These are phyloP conservation scores for Colletotrichum sp. DNA, from an alignment of 2,329 filamentous ascomycete genomes.

Conservation along the genomic window DNA sequence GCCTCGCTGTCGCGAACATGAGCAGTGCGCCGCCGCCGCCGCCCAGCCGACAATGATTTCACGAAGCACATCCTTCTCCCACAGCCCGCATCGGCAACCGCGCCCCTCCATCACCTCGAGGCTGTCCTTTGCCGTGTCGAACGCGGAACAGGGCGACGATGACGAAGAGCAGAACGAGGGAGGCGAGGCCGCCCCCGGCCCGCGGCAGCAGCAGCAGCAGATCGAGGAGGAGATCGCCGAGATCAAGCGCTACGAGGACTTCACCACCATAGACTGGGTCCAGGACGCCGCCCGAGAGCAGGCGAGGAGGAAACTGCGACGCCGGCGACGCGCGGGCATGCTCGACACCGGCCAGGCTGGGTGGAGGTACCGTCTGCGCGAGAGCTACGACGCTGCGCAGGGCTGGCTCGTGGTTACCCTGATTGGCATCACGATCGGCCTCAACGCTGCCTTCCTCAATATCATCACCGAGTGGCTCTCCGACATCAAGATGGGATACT, in stretches of 20 bases:
- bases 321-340: conserved; percentile 73
- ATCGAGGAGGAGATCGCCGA: conserved; percentile 95
- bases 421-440: conserved; percentile 87
- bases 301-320: conserved; percentile 75
- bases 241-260: conserved; percentile 99
- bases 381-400: conserved; percentile 94
- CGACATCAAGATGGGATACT: conserved; percentile 96
- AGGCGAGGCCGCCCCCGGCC: conserved; percentile 20
- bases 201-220: conserved; percentile 55
- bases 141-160: conserved; percentile 65
- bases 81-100: conserved; percentile 33
- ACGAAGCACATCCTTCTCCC: conserved; percentile 59
- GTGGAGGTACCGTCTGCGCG: conserved; percentile 81
- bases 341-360: conserved; percentile 71
- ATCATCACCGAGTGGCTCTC: conserved; percentile 97
- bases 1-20: conserved; percentile 38
- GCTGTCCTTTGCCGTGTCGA: conserved; percentile 70
- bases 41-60: conserved; percentile 48
- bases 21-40: conserved; percentile 27
- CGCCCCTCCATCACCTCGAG: conserved; percentile 67
- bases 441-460: conserved; percentile 92
- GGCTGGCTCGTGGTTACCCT: conserved; percentile 97
- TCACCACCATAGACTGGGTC: conserved; percentile 99
- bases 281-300: conserved; percentile 95
- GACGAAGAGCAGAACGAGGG: conserved; percentile 36